phyloP scores from a whole-genome alignment of 1,284 basidiomycete species.

The Neotropicomus parvogracilis region DNA sequence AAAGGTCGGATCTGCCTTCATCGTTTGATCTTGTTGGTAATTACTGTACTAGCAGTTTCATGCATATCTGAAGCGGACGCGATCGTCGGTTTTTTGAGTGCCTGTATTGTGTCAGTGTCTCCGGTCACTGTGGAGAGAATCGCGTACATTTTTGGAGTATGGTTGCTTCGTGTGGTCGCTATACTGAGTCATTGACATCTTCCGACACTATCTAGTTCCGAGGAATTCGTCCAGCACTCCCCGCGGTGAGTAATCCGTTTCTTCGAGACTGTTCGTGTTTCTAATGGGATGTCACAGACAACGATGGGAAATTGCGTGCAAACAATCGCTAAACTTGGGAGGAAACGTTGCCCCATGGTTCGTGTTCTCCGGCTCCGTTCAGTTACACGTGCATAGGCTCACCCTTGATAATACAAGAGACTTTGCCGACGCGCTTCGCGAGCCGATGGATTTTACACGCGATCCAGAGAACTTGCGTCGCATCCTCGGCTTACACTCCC shows the following conservation, averaged over 20 bases:
- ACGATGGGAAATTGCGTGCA: conserved; percentile 11
- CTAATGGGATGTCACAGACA: not conserved
- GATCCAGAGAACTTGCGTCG: conserved; percentile 1
- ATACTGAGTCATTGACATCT: not conserved
- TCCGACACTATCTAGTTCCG: not conserved
- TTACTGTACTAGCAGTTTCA: not conserved
- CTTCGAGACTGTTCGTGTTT: not conserved
- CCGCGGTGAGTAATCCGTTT: not conserved
- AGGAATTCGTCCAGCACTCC: not conserved
- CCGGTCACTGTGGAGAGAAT: not conserved
- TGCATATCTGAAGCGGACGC: conserved; percentile 5
- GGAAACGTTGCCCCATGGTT: conserved; percentile 4
- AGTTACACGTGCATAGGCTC: not conserved
- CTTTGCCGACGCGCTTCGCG: conserved; percentile 2
- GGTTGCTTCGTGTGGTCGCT: not conserved
- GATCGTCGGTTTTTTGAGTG: conserved; percentile 1
- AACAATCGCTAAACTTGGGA: conserved; percentile 1
- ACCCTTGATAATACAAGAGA: not conserved
- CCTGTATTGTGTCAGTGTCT: conserved; percentile 6
- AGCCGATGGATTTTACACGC: not conserved
- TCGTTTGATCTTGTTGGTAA: not conserved
- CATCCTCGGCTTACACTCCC: conserved; percentile 4
- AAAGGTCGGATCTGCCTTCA: not conserved
- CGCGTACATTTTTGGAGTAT: conserved; percentile 4
- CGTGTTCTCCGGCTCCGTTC: not conserved